Conservation (phyloP, 2,329 filamentous ascomycete species). For the Microdochium trichocladiopsis region DNA sequence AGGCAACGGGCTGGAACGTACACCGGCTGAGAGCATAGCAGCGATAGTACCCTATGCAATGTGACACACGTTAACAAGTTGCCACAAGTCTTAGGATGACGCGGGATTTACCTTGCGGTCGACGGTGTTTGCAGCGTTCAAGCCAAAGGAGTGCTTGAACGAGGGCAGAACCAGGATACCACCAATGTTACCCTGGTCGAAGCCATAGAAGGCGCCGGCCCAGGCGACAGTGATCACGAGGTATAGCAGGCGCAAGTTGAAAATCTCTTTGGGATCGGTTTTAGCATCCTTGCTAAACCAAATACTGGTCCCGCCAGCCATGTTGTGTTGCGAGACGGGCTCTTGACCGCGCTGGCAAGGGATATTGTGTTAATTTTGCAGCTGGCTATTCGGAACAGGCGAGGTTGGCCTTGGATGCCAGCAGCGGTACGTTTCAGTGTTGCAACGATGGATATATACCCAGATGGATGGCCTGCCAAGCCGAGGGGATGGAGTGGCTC, state of each 20-base stretch:
- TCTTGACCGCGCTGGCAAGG: too few species aligned
- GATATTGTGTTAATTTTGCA: too few species aligned
- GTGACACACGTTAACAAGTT: too few species aligned
- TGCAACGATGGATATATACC: too few species aligned
- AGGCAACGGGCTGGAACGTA: constrained; percentile 7
- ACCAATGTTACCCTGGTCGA: constrained; percentile 29
- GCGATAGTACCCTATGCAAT: constrained; percentile 17
- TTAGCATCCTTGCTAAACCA: constrained; percentile 27
- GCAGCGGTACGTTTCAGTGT: too few species aligned
- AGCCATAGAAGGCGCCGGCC: constrained; percentile 29
- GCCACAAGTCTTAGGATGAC: too few species aligned
- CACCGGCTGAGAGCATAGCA: constrained; percentile 12
- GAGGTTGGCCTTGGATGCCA: too few species aligned
- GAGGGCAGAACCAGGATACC: constrained; percentile 25
- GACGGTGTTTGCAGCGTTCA: constrained; percentile 17
- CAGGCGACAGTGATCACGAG: constrained; percentile 23
- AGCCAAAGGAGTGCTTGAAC: constrained; percentile 24
- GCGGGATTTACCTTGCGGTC: constrained; percentile 5
- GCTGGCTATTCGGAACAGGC: too few species aligned
- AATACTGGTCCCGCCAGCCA: constrained; percentile 28
- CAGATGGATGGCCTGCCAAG: too few species aligned
- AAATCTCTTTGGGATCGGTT: constrained; percentile 25
- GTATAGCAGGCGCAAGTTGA: constrained; percentile 23
- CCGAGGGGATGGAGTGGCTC: too few species aligned
- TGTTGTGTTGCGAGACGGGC: constrained; percentile 5